These are phyloP conservation scores for Spathaspora girioi DNA, from an alignment of 805 yeast genomes.

Conservation along the genomic window DNA sequence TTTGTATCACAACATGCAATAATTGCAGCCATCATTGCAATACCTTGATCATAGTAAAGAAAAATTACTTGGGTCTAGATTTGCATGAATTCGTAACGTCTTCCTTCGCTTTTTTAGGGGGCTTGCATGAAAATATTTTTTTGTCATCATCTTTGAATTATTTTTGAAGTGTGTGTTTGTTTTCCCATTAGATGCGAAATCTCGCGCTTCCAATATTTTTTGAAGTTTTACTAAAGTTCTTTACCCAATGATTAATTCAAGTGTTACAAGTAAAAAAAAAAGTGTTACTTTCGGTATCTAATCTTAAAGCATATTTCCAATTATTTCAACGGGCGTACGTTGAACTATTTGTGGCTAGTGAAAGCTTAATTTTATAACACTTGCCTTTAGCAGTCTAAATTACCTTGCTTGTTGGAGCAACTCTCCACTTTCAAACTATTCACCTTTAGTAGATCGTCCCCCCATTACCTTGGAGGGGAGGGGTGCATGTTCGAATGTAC, in stretches of 20 bases:
- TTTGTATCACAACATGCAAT: no score
- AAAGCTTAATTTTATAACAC: background rate
- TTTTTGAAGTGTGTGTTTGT: background rate
- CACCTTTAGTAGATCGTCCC: background rate
- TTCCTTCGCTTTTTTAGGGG: background rate
- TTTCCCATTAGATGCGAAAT: background rate
- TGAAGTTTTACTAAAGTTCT: background rate
- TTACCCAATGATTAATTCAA: background rate
- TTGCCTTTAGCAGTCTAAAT: background rate
- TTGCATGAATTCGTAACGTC: background rate
- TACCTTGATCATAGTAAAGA: no score
- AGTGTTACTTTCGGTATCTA: background rate
- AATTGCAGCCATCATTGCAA: no score
- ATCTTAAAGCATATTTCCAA: background rate
- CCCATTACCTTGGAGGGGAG: background rate
- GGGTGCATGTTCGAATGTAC: background rate
- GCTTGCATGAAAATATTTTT: conserved; percentile 1
- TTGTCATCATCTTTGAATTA: background rate
- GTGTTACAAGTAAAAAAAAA: no score
- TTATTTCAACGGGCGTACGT: background rate
- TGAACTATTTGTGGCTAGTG: background rate
- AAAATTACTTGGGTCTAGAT: no score
- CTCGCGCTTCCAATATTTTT: background rate
- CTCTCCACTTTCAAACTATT: background rate
- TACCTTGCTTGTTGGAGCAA: background rate